phyloP scores from a whole-genome alignment of 352 stramenopile genomes.

The Pythium aquatile region DNA sequence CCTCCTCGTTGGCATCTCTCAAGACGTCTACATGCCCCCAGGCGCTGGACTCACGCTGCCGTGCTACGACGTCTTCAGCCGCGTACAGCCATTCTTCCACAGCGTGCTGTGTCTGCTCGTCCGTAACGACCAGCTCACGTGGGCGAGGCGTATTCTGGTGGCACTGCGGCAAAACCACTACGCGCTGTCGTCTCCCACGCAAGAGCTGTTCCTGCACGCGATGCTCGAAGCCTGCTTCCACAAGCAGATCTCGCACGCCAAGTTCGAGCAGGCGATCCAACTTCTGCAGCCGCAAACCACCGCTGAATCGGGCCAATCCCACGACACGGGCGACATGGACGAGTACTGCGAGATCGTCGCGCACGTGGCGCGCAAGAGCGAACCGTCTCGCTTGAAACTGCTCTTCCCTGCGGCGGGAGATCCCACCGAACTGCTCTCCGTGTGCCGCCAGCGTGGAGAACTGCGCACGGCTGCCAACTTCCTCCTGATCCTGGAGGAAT shows the following conservation, averaged over 20 bases:
- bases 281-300: conserved; percentile 39
- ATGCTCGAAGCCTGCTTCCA: conserved; percentile 73
- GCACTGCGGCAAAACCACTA: conserved; percentile 49
- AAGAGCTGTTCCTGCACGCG: conserved; percentile 78
- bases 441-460: conserved; percentile 66
- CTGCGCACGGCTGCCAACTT: conserved; percentile 83
- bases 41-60: conserved; percentile 39
- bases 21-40: conserved; percentile 79
- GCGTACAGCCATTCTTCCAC: conserved; percentile 83
- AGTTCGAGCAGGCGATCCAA: conserved; percentile 45
- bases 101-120: conserved; percentile 66
- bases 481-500: conserved; percentile 75
- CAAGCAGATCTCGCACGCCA: conserved; percentile 39
- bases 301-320: background rate
- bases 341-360: conserved; percentile 86
- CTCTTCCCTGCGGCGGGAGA: conserved; percentile 72
- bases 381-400: conserved; percentile 67
- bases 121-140: conserved; percentile 58
- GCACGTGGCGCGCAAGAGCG: conserved; percentile 80
- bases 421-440: conserved; percentile 55
- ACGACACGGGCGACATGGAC: conserved; percentile 43
- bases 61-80: conserved; percentile 74
- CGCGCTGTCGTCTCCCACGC: conserved; percentile 62
- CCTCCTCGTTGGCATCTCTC: conserved; percentile 69
- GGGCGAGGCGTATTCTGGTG: conserved; percentile 47